Base-by-base conservation (phyloP, 768 basidiomycete genomes). In the Candolleomyces eurysporus region DNA sequence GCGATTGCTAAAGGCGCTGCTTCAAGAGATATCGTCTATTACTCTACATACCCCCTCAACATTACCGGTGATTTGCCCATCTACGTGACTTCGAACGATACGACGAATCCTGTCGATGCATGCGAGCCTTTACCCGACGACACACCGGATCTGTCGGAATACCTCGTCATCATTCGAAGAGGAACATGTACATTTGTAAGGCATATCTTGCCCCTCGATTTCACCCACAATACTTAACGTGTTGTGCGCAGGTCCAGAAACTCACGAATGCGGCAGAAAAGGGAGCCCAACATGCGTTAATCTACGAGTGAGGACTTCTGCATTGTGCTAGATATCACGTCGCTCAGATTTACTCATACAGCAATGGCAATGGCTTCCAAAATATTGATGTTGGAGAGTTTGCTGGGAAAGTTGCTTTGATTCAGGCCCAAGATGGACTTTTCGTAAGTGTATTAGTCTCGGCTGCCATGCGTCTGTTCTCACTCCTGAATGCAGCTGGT, bases 111-210 rank as follows among this genome's bases (percentile, higher is more conserved):
- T 1, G 77, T 83, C 64, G 85, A 87, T 63, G 87, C 84, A 0
- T 91, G 89, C 72, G 68, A 78, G 49, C 75, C 83, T 2, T 75
- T 87, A 0, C 82, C 86, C 2, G 79, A 75, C 51, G 70, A 65
- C 40, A 82, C 82, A 0, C 82, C 83, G 2, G 81, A 89, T 68
- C 75, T 90, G 1, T 78, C 79, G 2, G 68, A 70, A 11, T 83
- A 79, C 58, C 67, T 89, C 16, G 80, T 84, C 16, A 67, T 91
- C 26, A 75, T 89, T 48, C 80, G 83, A 22, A 75, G 85, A 40
- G 88, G 87, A 4, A 78, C 75, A 4, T 89, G 88, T 67, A 69
- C 81, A 0, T 83, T 86, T 53, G 80, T 84, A 57, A 80, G 61
- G 74, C 19, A 11, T 17, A 54, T 46, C 42, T 17, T 36, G 1